Percentiles rank a stretch among this genome's conserved stretches.
Evolutionary conservation across 495 filamentous ascomycete species (phyloP).

Genomic region (Podospora bellae-mahoneyi): DNA sequence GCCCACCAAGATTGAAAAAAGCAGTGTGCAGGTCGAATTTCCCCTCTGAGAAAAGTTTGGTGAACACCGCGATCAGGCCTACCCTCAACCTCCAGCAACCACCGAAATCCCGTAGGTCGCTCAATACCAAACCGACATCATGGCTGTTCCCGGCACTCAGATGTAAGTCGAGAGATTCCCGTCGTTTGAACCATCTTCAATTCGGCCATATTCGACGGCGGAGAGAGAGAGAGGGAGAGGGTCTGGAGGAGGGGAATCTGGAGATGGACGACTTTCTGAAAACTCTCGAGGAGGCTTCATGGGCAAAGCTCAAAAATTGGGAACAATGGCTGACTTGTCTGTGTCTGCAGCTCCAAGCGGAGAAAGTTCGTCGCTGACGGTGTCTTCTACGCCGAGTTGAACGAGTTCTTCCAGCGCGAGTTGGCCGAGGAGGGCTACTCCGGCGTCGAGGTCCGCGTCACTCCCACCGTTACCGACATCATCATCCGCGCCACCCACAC

Average conservation of each 20-base stretch:
- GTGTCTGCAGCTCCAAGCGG: constrained; percentile 75
- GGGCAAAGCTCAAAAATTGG: neutral
- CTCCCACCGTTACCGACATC: constrained; percentile 99
- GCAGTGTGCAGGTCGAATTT: constrained; percentile 33
- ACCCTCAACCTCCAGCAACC: constrained; percentile 30
- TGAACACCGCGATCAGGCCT: constrained; percentile 32
- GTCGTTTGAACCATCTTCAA: neutral
- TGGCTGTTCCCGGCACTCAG: constrained; percentile 51
- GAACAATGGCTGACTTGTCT: constrained; percentile 24
- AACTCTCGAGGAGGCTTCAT: constrained; percentile 6
- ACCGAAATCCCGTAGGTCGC: constrained; percentile 25
- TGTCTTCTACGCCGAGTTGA: constrained; percentile 99
- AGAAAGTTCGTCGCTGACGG: constrained; percentile 99
- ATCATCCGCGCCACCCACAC: constrained; percentile 99
- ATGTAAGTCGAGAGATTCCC: constrained; percentile 47
- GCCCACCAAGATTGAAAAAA: constrained; percentile 40
- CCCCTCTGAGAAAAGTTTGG: constrained; percentile 31
- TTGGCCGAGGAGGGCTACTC: constrained; percentile 99
- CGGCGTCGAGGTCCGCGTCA: constrained; percentile 98
- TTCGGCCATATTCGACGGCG: neutral
- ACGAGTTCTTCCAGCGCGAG: constrained; percentile 99
- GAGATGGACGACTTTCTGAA: constrained; percentile 10
- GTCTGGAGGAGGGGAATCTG: constrained; percentile 1
- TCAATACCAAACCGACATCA: constrained; percentile 42
- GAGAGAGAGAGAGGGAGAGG: no score